Conservation (phyloP, 1,139 yeast species). For the Eremothecium coryli region DNA sequence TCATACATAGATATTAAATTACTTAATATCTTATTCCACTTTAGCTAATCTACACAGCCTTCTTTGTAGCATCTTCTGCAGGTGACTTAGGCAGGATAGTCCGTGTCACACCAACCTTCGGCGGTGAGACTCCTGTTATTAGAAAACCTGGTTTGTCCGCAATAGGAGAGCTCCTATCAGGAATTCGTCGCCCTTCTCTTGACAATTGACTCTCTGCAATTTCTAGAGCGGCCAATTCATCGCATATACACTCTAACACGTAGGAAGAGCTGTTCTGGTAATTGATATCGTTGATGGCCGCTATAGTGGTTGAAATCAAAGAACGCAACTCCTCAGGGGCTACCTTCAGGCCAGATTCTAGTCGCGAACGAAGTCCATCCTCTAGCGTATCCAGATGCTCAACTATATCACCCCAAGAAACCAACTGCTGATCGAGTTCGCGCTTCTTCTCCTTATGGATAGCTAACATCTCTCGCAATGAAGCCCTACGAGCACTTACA, state of each 20-base stretch:
- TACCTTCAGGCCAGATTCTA: constrained; percentile 6
- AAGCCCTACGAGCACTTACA: constrained; percentile 14
- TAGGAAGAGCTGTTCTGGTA: constrained; percentile 10
- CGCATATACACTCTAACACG: constrained; percentile 12
- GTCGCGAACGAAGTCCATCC: constrained; percentile 10
- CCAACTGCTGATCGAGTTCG: constrained; percentile 12
- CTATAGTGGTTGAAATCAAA: constrained; percentile 13
- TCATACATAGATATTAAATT: too few species aligned
- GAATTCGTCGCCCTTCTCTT: constrained; percentile 1
- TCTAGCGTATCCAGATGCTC: constrained; percentile 17
- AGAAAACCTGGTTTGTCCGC: constrained; percentile 12
- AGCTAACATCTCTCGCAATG: constrained; percentile 18
- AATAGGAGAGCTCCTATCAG: not conserved
- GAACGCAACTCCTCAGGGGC: constrained; percentile 8
- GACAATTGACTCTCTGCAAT: constrained; percentile 17
- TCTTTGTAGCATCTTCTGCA: not conserved
- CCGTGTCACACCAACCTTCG: constrained; percentile 24
- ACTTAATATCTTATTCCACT: too few species aligned
- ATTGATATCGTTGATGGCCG: constrained; percentile 10
- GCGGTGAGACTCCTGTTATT: constrained; percentile 24
- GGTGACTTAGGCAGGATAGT: constrained; percentile 8
- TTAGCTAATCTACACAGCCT: constrained; percentile 2
- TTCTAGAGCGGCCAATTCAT: constrained; percentile 18
- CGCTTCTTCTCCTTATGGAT: constrained; percentile 19
- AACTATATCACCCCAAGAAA: constrained; percentile 21